phyloP scores from a whole-genome alignment of 225 moss, liverwort and hornwort genomes.

The Marchantia paleacea region DNA sequence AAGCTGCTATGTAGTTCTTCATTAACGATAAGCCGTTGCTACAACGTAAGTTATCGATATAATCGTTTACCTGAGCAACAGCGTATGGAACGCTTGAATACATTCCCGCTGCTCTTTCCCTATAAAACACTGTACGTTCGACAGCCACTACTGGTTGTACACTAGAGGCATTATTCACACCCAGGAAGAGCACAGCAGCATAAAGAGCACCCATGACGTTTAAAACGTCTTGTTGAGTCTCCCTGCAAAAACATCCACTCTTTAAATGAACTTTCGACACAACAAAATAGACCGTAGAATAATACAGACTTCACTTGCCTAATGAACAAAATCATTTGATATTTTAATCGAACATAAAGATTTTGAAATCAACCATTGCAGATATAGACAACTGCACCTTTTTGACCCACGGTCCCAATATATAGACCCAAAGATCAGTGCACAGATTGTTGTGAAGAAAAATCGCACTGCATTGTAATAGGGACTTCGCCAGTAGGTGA shows the following conservation, averaged over 20 bases:
- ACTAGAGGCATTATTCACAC: conserved; percentile 44
- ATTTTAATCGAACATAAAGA: too few relatives aligned
- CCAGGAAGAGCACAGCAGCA: conserved; percentile 40
- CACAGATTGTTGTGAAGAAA: conserved; percentile 36
- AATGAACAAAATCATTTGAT: too few relatives aligned
- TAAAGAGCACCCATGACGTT: conserved; percentile 52
- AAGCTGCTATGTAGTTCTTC: background rate
- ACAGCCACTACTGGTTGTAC: conserved; percentile 51
- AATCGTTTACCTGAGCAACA: conserved; percentile 38
- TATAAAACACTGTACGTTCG: conserved; percentile 47
- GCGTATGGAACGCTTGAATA: conserved; percentile 49
- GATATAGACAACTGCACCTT: conserved; percentile 14
- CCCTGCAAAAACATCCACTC: conserved; percentile 14
- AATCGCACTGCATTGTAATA: conserved; percentile 44
- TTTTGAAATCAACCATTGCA: too few relatives aligned
- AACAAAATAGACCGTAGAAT: too few relatives aligned
- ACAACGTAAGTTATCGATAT: too few relatives aligned
- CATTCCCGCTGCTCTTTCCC: conserved; percentile 54
- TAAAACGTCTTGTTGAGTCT: conserved; percentile 38
- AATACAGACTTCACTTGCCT: too few relatives aligned
- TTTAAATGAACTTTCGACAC: background rate
- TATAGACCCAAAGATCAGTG: conserved; percentile 43
- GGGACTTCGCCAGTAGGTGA: conserved; percentile 51
- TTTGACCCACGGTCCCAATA: conserved; percentile 42
- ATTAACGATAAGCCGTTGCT: background rate